Base-by-base conservation (phyloP, 192 early-diverging fungal species). In the Coemansia asiatica region DNA sequence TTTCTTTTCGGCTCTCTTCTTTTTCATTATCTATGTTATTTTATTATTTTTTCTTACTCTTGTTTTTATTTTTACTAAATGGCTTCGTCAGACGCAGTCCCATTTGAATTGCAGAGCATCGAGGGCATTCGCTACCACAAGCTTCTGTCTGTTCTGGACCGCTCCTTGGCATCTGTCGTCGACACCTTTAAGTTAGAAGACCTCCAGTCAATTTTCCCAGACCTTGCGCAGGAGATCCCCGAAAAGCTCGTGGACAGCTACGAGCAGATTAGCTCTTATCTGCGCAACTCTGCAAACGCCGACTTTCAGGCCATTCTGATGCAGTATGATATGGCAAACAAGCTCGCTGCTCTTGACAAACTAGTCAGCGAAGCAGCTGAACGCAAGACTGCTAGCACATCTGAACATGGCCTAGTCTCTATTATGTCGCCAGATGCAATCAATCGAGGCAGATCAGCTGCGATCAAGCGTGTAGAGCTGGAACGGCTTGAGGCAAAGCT, bases 291-390 rank as follows among this genome's bases (percentile, higher is more conserved):
- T 38, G 73, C 79, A 13, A 75, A 81, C 38, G 50, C 69, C 0
- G 79, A 81, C 50, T 81, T 81, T 40, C 74, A 75, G 46, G 69
- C 73, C 9, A 81, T 81, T 33, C 64, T 81, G 10, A 81, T 81
- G 79, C 79, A 81, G 61, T 81, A 81, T 38, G 70, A 75, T 25
- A 81, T 81, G 72, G 61, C 56, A 5, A 65, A 28, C 35, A 81
- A 75, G 57, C 71, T 81, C 2, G 49, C 67, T 7, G 59, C 38
- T 19, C 79, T 81, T 12, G 79, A 81, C 47, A 50, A 49, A 26
- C 68, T 80, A n/a, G 68, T 80, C 21, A 64, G 62, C 36, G 71
- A 71, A 4, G 77, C 77, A 8, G 63, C 58, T 1, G 62, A 74
- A 59, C 71, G 77, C 53, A 71, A 63, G 59, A 26, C 59, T 26